phyloP scores from a whole-genome alignment of 2,329 filamentous ascomycete species.

The Botryotinia narcissicola region DNA sequence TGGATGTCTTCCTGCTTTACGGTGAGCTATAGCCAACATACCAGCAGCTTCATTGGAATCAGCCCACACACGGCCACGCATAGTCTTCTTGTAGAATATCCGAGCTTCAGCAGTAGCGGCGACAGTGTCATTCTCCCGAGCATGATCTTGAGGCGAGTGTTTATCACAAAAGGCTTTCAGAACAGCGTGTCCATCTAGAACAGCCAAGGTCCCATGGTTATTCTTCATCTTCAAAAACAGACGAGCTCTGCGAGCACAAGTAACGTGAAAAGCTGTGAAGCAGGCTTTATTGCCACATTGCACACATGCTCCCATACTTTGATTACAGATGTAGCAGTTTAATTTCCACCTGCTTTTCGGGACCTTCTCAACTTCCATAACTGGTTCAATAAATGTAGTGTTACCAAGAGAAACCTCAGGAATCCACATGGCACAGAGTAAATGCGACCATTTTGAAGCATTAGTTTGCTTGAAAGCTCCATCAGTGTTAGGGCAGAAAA shows the following conservation, averaged over 20 bases:
- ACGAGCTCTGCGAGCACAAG: conserved; percentile 83
- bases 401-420: conserved; percentile 95
- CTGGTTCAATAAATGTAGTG: conserved; percentile 95
- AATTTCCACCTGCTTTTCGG: conserved; percentile 92
- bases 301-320: conserved; percentile 97
- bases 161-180: conserved; percentile 96
- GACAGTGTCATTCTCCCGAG: conserved; percentile 79
- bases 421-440: conserved; percentile 98
- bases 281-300: conserved; percentile 98
- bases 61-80: conserved; percentile 88
- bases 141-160: conserved; percentile 87
- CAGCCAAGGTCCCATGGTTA: conserved; percentile 71
- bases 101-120: conserved; percentile 79
- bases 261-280: conserved; percentile 96
- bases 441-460: conserved; percentile 92
- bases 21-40: conserved; percentile 71
- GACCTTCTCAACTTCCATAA: conserved; percentile 97
- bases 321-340: conserved; percentile 93
- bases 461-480: conserved; percentile 98
- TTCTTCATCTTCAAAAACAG: conserved; percentile 97
- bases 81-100: conserved; percentile 83
- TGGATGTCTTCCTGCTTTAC: conserved; percentile 62
- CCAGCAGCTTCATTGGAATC: conserved; percentile 83
- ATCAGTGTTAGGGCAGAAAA: conserved; percentile 97
- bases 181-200: conserved; percentile 74